Evolutionary conservation across 352 stramenopile genomes (phyloP).

Genomic region (Globisporangium emineosum): DNA sequence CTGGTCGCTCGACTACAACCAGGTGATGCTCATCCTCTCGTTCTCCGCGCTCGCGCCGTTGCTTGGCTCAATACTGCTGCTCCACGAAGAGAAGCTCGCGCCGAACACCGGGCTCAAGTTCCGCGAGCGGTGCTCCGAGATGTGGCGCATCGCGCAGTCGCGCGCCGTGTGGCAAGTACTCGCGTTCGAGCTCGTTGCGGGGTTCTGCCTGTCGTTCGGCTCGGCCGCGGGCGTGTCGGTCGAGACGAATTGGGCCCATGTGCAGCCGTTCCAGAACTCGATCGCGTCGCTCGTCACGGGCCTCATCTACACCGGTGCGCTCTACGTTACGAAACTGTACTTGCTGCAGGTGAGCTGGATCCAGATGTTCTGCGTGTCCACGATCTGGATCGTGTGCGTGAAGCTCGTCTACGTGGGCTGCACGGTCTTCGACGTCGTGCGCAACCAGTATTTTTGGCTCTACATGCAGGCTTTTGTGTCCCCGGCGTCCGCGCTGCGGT

Average conservation of each 20-base stretch:
- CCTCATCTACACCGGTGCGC: constrained; percentile 50
- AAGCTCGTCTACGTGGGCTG: constrained; percentile 38
- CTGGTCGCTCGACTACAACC: constrained; percentile 43
- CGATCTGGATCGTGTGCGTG: constrained; percentile 52
- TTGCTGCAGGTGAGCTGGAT: constrained; percentile 55
- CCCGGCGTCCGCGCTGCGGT: constrained; percentile 49
- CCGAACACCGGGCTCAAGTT: constrained; percentile 18
- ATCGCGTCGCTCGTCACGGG: constrained; percentile 47
- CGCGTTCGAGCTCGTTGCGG: constrained; percentile 57
- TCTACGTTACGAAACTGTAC: constrained; percentile 55
- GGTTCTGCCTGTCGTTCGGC: constrained; percentile 51
- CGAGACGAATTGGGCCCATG: constrained; percentile 52
- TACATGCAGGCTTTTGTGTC: constrained; percentile 54
- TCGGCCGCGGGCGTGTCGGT: constrained; percentile 47
- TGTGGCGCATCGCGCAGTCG: constrained; percentile 64
- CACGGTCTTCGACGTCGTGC: constrained; percentile 57
- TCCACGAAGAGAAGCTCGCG: constrained; percentile 49
- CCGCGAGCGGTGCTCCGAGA: constrained; percentile 31
- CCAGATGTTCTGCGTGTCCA: constrained; percentile 44
- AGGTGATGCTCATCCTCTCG: constrained; percentile 37
- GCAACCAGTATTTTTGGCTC: constrained; percentile 69
- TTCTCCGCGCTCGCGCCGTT: constrained; percentile 36
- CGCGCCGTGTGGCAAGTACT: constrained; percentile 77
- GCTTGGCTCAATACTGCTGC: constrained; percentile 43
- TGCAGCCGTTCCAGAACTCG: constrained; percentile 47